Base-by-base conservation (phyloP, 495 filamentous ascomycete genomes). In the Eremomyces bilateralis region DNA sequence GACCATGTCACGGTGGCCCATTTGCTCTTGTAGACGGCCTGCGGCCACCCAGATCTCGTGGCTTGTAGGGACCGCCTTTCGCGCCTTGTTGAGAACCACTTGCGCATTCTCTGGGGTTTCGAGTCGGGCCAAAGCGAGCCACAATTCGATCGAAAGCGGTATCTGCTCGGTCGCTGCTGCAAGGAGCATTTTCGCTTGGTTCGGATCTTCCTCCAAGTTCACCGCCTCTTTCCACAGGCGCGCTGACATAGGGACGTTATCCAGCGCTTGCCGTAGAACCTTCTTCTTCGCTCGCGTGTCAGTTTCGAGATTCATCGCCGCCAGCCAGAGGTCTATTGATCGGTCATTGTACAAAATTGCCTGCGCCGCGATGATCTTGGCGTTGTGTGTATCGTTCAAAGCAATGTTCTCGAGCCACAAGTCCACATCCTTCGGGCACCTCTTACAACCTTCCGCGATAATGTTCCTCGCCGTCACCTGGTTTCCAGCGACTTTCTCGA, bases 171-270 rank as follows among this genome's bases (percentile, higher is more conserved):
- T 82, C 2, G 88, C 90, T 56, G 91, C 90, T 6, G 80, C 81
- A 15, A 95, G 65, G 25, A 99, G 64, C 20, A 95, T 58, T 39
- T 72, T 65, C 4, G 85, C 88, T 57, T 93, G 81, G 4, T 71
- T 74, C 1, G 76, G 70, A 43, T 88, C 75, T 37, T 93, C 83
- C 47, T 93, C 85, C 27, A 94, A 58, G 42, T 95, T 95, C 29
- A 95, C 84, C n/a, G 83, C 74, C 48, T 88, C 79, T 52, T 94
- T 95, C 88, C 88, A 99, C 21, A 99, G 66, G 20, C 75, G 72
- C 18, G 94, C 83, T 0, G 85, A 94, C 43, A 90, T 76, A 2
- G 78, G 83, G 32, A 90, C 78, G 44, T 84, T 71, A 48, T 94
- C 73, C 29, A 95, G 62, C 16, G 90, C 88, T 47, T 81, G 76